Conservation (phyloP, 345 rosid species). For the Viola odorata region DNA sequence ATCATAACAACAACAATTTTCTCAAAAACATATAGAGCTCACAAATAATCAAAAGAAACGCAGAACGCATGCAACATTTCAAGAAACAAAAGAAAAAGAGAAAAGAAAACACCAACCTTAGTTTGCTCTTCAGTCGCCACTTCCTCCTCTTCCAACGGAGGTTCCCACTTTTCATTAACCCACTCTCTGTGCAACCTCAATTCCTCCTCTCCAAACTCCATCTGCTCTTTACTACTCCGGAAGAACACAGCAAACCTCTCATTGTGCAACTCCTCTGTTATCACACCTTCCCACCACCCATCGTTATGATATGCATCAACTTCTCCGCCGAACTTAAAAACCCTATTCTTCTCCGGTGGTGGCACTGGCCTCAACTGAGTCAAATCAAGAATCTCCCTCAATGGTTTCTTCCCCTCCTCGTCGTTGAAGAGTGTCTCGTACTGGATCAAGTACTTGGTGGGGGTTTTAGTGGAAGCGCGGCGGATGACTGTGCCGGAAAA, state of each 20-base stretch:
- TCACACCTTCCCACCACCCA: conserved; percentile 93
- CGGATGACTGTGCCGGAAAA: conserved; percentile 44
- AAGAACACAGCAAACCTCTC: conserved; percentile 62
- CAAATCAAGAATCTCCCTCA: conserved; percentile 35
- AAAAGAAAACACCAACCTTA: conserved; percentile 14
- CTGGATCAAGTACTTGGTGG: conserved; percentile 31
- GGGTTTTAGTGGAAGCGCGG: conserved; percentile 24
- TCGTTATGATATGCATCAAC: conserved; percentile 68
- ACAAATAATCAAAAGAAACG: neutral
- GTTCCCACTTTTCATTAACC: conserved; percentile 59
- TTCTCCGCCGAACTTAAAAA: conserved; percentile 40
- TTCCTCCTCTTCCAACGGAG: conserved; percentile 35
- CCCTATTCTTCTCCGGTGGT: conserved; percentile 46
- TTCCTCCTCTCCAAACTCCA: conserved; percentile 36
- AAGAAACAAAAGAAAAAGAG: neutral
- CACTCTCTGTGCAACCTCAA: conserved; percentile 71
- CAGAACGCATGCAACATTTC: too few species aligned
- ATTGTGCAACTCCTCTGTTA: conserved; percentile 42
- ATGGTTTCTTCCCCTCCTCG: conserved; percentile 36
- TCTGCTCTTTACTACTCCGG: conserved; percentile 48
- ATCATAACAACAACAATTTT: neutral
- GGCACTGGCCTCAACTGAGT: conserved; percentile 45
- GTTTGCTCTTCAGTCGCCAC: conserved; percentile 10
- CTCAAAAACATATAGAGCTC: neutral
- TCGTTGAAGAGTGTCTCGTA: conserved; percentile 50